Evolutionary conservation across 2,329 filamentous ascomycete genomes (phyloP).

Genomic region (Apiospora koreana): DNA sequence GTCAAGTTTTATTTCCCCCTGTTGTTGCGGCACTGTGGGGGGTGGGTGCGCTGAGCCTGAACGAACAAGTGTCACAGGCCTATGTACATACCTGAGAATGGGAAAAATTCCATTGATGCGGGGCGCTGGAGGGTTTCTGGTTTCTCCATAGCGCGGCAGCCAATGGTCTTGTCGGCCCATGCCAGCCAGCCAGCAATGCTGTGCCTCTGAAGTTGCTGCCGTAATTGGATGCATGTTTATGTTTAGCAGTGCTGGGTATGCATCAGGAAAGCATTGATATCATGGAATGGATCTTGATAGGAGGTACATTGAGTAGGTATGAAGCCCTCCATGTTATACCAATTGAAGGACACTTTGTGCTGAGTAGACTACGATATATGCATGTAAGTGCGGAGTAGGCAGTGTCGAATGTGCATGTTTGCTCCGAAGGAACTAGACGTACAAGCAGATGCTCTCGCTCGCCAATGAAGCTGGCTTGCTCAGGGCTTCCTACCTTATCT

Average conservation of each 20-base stretch:
- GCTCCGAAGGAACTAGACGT: background rate
- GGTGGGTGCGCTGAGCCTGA: background rate
- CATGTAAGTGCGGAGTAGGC: background rate
- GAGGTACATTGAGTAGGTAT: too few species aligned
- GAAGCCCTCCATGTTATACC: background rate
- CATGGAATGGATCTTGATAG: too few species aligned
- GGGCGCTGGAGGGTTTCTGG: background rate
- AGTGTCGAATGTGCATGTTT: background rate
- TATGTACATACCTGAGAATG: too few species aligned
- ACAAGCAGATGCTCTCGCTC: background rate
- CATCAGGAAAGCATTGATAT: background rate
- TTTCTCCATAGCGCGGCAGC: conserved; percentile 6
- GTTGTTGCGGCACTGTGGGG: conserved; percentile 4
- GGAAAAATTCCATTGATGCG: background rate
- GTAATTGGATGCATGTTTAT: background rate
- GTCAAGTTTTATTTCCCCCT: background rate
- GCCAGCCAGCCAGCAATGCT: too few species aligned
- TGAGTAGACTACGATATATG: background rate
- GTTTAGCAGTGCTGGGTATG: background rate
- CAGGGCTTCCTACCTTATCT: conserved; percentile 1
- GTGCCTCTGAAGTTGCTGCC: background rate
- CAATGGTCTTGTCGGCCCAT: background rate
- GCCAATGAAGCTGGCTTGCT: background rate
- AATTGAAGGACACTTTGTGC: background rate
- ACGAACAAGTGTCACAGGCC: conserved; percentile 2